Evolutionary conservation across 768 basidiomycete genomes (phyloP), one percentile per base, ranked within the genome.

Genomic region (Kwoniella shandongensis): DNA sequence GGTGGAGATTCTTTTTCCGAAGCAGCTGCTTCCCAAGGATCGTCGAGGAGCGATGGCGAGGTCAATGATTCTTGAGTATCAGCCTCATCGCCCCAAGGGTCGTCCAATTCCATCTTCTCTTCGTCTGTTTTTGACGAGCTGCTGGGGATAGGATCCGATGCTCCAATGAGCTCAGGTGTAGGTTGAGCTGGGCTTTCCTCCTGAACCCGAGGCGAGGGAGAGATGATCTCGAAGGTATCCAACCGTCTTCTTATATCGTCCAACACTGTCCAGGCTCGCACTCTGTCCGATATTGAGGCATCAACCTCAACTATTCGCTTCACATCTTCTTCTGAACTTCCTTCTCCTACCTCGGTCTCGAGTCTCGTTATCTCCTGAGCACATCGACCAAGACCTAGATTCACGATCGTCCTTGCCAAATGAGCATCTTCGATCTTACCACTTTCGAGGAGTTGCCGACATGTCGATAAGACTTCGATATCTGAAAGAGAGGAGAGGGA

Each of bases 181-280:
- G n/a, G n/a, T n/a, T 18, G 20, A 30, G 23, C 32, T 36, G 27
- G 44, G n/a, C n/a, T n/a, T n/a, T n/a, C n/a, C n/a, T 46, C 10
- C 29, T 13, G 8, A 5, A 30, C n/a, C 6, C 23, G 26, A 12
- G 29, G 30, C 22, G 12, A 20, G 11, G 55, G 55, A 17, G 42
- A 45, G 36, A 59, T 35, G 42, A 50, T 46, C 51, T 45, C 46
- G 51, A 52, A 54, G 36, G 63, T 57, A 40, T 63, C 40, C 27
- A 57, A 15, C 46, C 66, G 15, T 57, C 63, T 17, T 59, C 64
- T 30, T 59, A 57, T 44, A 89, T 83, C 44, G 88, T 51, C 23
- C 26, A 60, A 18, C 5, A 27, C 13, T 4, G 39, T 20, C 25
- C 30, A 60, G 11, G n/a, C 46, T 18, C 17, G 20, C 15, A 60